Percentiles rank a stretch among this genome's conserved stretches.
Conservation (phyloP, 176 grass and related monocot species). For the sorghum (Sorghum bicolor) region Sorghum_bicolor_NCBIv3 NC_012877.2:129001-129500, state of each 20-base stretch:
- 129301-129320: conserved; percentile 37
- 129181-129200: background rate
- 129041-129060: background rate
- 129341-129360: conserved; percentile 98
- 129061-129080: background rate
- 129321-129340: conserved; percentile 79
- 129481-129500: conserved; percentile 9
- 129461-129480: background rate
- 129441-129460: conserved; percentile 67
- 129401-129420: conserved; percentile 89
- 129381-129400: conserved; percentile 95
- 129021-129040: background rate
- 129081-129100: background rate
- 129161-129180: background rate
- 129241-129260: conserved; percentile 10
- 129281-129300: conserved; percentile 10
- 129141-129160: background rate
- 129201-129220: background rate
- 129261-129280: too few species aligned
- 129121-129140: background rate
- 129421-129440: conserved; percentile 97
- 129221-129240: background rate
- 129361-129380: conserved; percentile 92
- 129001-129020: background rate
- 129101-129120: background rate